Percentiles rank a stretch among this genome's conserved stretches.
Conservation (phyloP, 1,284 basidiomycete species). For the Vanrija sp. region DNA sequence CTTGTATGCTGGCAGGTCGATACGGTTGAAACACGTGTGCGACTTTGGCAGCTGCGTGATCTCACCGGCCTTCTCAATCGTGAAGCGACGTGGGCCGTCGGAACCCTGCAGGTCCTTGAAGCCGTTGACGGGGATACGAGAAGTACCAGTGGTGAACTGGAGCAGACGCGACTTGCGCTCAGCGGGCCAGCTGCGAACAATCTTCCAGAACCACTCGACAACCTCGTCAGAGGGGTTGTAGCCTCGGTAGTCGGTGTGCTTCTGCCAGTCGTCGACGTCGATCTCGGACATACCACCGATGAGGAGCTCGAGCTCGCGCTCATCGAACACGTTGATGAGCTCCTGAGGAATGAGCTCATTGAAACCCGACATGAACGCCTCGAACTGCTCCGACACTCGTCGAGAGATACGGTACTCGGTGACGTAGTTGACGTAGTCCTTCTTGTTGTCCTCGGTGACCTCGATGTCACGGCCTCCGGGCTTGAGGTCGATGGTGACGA, state of each 20-base stretch:
- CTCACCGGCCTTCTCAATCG: slow-evolving; percentile 94
- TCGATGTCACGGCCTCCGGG: slow-evolving; percentile 75
- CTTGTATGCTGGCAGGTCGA: slow-evolving; percentile 85
- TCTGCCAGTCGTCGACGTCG: slow-evolving; percentile 66
- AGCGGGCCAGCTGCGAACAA: slow-evolving; percentile 89
- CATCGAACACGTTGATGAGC: slow-evolving; percentile 95
- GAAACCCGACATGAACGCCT: slow-evolving; percentile 92
- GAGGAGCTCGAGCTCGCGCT: slow-evolving; percentile 90
- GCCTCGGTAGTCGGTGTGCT: slow-evolving; percentile 60
- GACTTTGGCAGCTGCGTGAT: slow-evolving; percentile 81
- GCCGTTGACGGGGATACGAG: slow-evolving; percentile 94
- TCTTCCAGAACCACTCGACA: slow-evolving; percentile 99
- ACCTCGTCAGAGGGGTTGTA: slow-evolving; percentile 70
- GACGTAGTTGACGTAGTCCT: slow-evolving; percentile 92
- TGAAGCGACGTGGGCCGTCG: slow-evolving; percentile 90
- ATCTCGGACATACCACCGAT: slow-evolving; percentile 99
- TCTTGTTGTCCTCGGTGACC: slow-evolving; percentile 97
- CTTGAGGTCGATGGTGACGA: slow-evolving; percentile 89
- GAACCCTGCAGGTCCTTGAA: slow-evolving; percentile 99
- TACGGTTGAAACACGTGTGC: slow-evolving; percentile 82
- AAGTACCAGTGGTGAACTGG: slow-evolving; percentile 97
- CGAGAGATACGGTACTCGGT: slow-evolving; percentile 91
- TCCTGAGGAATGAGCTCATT: slow-evolving; percentile 93
- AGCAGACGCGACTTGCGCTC: slow-evolving; percentile 91
- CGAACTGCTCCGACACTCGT: slow-evolving; percentile 91